phyloP scores from a whole-genome alignment of 1,284 basidiomycete species.

The Naganishia sp. region DNA sequence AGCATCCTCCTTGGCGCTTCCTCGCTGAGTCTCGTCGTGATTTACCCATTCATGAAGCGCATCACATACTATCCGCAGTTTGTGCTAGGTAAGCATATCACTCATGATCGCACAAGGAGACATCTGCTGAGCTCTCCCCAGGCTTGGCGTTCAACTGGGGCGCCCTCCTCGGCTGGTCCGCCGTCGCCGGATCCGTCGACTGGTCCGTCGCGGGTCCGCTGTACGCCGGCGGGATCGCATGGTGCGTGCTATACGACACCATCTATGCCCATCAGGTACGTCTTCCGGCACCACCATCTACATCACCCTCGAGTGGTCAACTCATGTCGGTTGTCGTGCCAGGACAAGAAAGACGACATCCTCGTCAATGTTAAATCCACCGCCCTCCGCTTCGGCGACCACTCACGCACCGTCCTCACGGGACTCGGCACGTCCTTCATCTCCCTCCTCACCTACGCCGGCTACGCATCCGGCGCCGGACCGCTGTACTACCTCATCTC shows the following conservation, averaged over 20 bases:
- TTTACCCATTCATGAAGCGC: conserved; percentile 98
- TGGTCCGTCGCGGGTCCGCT: conserved; percentile 84
- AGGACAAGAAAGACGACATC: conserved; percentile 94
- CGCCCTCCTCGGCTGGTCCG: conserved; percentile 92
- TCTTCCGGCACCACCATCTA: not conserved
- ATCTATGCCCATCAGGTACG: conserved; percentile 95
- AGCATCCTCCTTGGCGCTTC: conserved; percentile 90
- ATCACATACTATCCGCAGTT: conserved; percentile 96
- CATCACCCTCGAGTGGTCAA: not conserved
- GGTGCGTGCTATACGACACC: conserved; percentile 96
- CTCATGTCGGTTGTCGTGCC: conserved; percentile 4
- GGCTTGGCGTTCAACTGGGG: conserved; percentile 98
- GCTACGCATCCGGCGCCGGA: conserved; percentile 73
- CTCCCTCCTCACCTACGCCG: conserved; percentile 74
- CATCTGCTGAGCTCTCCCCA: conserved; percentile 45
- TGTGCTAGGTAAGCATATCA: conserved; percentile 69
- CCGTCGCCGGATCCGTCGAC: conserved; percentile 76
- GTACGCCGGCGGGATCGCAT: conserved; percentile 84
- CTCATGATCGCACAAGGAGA: conserved; percentile 14
- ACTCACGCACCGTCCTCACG: conserved; percentile 74
- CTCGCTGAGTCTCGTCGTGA: conserved; percentile 78
- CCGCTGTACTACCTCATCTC: conserved; percentile 75
- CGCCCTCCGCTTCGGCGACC: conserved; percentile 80
- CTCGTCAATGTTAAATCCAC: conserved; percentile 89
- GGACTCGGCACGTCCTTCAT: conserved; percentile 74